These are phyloP conservation scores for Botryosphaeria dothidea DNA, from an alignment of 2,329 filamentous ascomycete species.

Conservation along the genomic window DNA sequence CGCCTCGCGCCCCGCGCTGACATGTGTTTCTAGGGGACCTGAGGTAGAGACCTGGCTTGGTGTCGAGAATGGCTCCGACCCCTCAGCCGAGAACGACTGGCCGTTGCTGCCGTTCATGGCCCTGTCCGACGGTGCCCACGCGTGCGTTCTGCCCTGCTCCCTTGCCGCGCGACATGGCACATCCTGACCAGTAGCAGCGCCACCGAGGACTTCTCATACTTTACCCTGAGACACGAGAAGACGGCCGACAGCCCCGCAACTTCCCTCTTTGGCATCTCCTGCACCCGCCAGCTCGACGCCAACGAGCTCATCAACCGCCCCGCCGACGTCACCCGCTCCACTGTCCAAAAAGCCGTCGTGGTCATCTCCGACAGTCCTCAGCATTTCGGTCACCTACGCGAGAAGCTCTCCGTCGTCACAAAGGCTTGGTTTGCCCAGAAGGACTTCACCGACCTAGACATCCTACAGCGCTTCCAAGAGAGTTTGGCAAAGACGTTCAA, in stretches of 20 bases:
- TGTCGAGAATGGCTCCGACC: constrained; percentile 70
- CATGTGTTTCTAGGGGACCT: constrained; percentile 62
- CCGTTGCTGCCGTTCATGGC: constrained; percentile 93
- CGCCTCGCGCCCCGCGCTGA: neutral
- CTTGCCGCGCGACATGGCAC: neutral
- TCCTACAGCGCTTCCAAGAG: constrained; percentile 87
- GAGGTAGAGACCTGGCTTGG: constrained; percentile 95
- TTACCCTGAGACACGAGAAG: constrained; percentile 72
- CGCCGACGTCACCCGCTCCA: constrained; percentile 90
- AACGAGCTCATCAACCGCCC: constrained; percentile 75
- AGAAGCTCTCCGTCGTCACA: constrained; percentile 87
- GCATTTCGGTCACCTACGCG: constrained; percentile 84
- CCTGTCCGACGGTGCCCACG: constrained; percentile 90
- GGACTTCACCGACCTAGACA: constrained; percentile 90
- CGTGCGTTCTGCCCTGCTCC: constrained; percentile 56
- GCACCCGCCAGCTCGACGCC: constrained; percentile 86
- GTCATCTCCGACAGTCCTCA: constrained; percentile 91
- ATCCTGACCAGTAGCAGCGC: constrained; percentile 54
- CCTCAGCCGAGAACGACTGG: constrained; percentile 85
- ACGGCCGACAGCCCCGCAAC: constrained; percentile 59
- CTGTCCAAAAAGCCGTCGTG: constrained; percentile 96
- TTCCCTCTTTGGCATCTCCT: constrained; percentile 93
- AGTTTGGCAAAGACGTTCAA: constrained; percentile 65
- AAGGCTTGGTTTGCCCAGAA: constrained; percentile 94
- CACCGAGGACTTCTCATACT: constrained; percentile 97